Percentiles rank a stretch among this genome's conserved stretches.
phyloP scores from a whole-genome alignment of 805 yeast genomes.

The Lipomyces lipofer region DNA sequence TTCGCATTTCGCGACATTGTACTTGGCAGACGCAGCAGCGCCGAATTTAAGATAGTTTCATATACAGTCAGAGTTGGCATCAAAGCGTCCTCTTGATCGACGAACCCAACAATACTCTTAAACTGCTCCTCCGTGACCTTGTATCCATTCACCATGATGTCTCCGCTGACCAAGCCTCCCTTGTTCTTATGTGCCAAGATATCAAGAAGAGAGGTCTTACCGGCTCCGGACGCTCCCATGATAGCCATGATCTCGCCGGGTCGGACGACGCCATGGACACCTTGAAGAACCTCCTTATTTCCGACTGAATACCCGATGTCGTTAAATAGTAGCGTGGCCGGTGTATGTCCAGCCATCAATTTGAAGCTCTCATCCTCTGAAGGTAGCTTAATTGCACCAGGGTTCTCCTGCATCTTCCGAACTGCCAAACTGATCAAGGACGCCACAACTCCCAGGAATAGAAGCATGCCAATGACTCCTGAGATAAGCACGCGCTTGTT shows the following conservation, averaged over 20 bases:
- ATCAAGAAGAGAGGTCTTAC: slow-evolving; percentile 90
- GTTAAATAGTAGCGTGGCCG: slow-evolving; percentile 75
- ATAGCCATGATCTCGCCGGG: slow-evolving; percentile 92
- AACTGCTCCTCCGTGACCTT: slow-evolving; percentile 46
- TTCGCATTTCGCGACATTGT: slow-evolving; percentile 73
- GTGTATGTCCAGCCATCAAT: slow-evolving; percentile 56
- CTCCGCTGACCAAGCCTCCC: slow-evolving; percentile 68
- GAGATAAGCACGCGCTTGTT: slow-evolving; percentile 23
- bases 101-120: slow-evolving; percentile 81
- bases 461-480: slow-evolving; percentile 16
- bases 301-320: slow-evolving; percentile 64
- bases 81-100: slow-evolving; percentile 90
- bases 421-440: slow-evolving; percentile 22
- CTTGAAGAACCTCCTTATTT: slow-evolving; percentile 54
- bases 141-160: slow-evolving; percentile 71
- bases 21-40: slow-evolving; percentile 81
- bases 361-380: slow-evolving; percentile 48
- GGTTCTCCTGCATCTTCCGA: slow-evolving; percentile 16
- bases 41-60: slow-evolving; percentile 92
- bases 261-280: slow-evolving; percentile 70
- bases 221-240: slow-evolving; percentile 99
- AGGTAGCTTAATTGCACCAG: slow-evolving; percentile 32
- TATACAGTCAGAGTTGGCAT: slow-evolving; percentile 93
- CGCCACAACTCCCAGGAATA: slow-evolving; percentile 31
- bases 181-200: slow-evolving; percentile 87